Base-by-base conservation (phyloP, 1,284 basidiomycete species). In the Testicularia cyperi region DNA sequence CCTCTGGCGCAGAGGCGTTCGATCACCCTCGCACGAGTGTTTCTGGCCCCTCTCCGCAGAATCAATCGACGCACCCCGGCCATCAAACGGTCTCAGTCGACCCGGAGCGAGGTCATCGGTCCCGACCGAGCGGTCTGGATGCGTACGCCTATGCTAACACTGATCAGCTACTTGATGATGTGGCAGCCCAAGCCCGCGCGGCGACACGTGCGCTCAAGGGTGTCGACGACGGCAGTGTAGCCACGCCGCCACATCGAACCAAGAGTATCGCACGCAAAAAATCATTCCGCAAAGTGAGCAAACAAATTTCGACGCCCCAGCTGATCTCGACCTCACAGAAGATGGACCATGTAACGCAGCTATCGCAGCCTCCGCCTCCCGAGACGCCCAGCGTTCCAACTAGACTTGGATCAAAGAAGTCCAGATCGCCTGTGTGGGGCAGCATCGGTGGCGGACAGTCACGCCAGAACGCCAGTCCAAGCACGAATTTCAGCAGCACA, bases 131-230 rank as follows among this genome's bases (percentile, higher is more conserved):
- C n/a, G n/a, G n/a, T n/a, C n/a, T n/a, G n/a, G n/a, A n/a, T n/a
- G n/a, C n/a, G n/a, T n/a, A n/a, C n/a, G n/a, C n/a, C n/a, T 27
- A 27, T 27, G 9, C 25, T 9, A n/a, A 27, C 25, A 9, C 25
- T 9, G 25, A 9, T n/a, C 25, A 37, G 26, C 24, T 42, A 33
- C 15, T 10, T 25, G 65, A 68, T 20, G 69, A 72, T 25, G 44
- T 72, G 2, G 69, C 58, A 1, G 57, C 65, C n/a, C 70, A 72
- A 37, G 67, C 70, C 6, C 44, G 44, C 5, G 64, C 67, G 13
- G 70, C 70, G 5, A 72, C 70, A 4, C 41, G 39, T 26, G 70
- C 70, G 10, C 55, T 72, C 28, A 72, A 72, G 33, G 70, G 68
- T 7, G 43, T 54, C 0, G 58, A 61, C 28, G 51, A 52, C 31